Evolutionary conservation across 2,329 filamentous ascomycete species (phyloP), one percentile per base, ranked within the genome.

Genomic region (Exophiala sp.): DNA sequence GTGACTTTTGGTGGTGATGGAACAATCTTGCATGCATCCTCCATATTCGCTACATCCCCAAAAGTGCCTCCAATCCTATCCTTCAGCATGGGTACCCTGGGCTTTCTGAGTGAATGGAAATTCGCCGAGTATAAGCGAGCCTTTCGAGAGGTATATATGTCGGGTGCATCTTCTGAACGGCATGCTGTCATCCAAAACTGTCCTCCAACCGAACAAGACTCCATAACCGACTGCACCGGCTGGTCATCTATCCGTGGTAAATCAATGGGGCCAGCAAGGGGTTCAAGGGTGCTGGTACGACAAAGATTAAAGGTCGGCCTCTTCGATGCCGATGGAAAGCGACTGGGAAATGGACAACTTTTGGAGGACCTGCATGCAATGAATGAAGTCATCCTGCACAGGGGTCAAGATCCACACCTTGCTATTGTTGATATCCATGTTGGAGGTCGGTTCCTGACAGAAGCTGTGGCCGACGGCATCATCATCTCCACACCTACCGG

Each of bases 61-160:
- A 81, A 82, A 37, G 91, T 98, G 0, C 93, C 93, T 0, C 93
- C 93, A 0, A 86, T 98, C 27, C 74, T 98, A 6, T 89, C 88
- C 1, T 98, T 98, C 65, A 95, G 89, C 65, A 96, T 98, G 88
- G 93, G 93, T 4, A 94, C 91, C 0, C 73, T 98, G 1, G 93
- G 93, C 0, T 98, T 98, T 60, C 72, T 98, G 6, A 90, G 91
- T 13, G 91, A 97, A 68, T 98, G 91, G 90, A 94, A 93, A 62
- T 97, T 97, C 65, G 76, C 77, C 5, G 90, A 97, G 62, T 88
- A 94, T 71, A 95, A 95, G 69, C 79, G 87, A 42, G 93, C 93
- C 0, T 95, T 94, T 72, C 76, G 88, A 42, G 88, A 96, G 65
- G 88, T 93, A 46, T 96, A 94, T 70, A 94, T 95, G 86, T 84